These are phyloP conservation scores for Mortierella sp. DNA, from an alignment of 371 early-diverging fungal genomes.

Conservation along the genomic window DNA sequence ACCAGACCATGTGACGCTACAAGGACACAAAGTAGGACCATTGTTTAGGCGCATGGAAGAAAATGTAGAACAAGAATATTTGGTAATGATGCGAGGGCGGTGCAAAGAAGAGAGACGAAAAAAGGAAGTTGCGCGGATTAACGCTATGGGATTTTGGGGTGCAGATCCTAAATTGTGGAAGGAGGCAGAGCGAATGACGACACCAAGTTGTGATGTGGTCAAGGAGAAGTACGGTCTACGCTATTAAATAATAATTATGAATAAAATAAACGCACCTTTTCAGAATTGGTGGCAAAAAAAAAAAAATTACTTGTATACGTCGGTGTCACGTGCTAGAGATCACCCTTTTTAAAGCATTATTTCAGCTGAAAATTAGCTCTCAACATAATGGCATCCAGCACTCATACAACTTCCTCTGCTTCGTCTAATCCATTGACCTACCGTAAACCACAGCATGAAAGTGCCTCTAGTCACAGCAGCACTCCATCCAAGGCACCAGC, in stretches of 20 bases:
- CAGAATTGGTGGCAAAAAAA: too few species aligned
- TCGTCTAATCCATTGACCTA: neutral
- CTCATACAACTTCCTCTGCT: neutral
- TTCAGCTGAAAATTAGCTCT: neutral
- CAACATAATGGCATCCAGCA: neutral
- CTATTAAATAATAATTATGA: too few species aligned
- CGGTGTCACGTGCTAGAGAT: neutral
- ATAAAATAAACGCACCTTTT: too few species aligned
- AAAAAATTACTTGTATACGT: too few species aligned
- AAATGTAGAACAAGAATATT: constrained; percentile 36
- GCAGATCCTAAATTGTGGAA: constrained; percentile 28
- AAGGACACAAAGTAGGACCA: constrained; percentile 24
- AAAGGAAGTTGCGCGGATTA: constrained; percentile 30
- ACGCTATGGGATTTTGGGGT: constrained; percentile 53
- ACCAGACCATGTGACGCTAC: constrained; percentile 34
- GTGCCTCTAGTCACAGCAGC: neutral
- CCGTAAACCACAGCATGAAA: neutral
- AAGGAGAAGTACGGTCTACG: constrained; percentile 32
- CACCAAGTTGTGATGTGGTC: constrained; percentile 22
- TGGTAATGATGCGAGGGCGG: constrained; percentile 20
- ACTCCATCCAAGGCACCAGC: neutral
- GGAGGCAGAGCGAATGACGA: constrained; percentile 34
- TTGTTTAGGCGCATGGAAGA: constrained; percentile 43
- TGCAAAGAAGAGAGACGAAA: constrained; percentile 33
- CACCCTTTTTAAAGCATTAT: neutral